phyloP scores from a whole-genome alignment of 176 grass and related monocot genomes.

The Microstegium vimineum region DNA sequence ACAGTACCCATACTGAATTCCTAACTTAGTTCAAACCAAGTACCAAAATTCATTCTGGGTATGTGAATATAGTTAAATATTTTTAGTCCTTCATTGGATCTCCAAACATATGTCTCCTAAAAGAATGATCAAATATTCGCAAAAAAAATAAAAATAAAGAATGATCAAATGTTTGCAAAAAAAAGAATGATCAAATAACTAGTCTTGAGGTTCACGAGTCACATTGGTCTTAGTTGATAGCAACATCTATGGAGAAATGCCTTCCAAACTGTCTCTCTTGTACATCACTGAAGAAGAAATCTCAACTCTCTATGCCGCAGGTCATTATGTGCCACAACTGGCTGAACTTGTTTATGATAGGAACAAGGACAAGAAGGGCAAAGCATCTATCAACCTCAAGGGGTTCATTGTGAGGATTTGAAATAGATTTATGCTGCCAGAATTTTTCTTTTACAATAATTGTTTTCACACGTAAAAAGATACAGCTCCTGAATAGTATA shows the following conservation, averaged over 20 bases:
- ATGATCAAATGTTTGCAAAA: too few relatives aligned
- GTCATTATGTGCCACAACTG: conserved; percentile 90
- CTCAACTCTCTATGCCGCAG: conserved; percentile 31
- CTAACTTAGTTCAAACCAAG: background rate
- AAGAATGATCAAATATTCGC: background rate
- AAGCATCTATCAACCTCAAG: conserved; percentile 58
- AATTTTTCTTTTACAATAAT: background rate
- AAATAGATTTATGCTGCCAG: background rate
- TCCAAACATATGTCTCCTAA: background rate
- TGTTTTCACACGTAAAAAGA: background rate
- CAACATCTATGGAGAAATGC: conserved; percentile 2
- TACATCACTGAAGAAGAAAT: conserved; percentile 1
- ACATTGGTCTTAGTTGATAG: background rate
- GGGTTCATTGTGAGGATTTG: conserved; percentile 72
- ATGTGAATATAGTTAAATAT: background rate
- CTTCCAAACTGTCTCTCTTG: background rate
- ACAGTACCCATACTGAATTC: background rate
- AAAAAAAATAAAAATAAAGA: too few relatives aligned
- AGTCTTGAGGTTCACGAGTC: background rate
- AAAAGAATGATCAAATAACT: background rate
- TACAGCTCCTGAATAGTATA: background rate
- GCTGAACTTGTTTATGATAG: conserved; percentile 63
- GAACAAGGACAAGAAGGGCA: conserved; percentile 44
- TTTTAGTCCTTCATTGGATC: background rate
- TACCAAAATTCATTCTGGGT: background rate